phyloP scores from a whole-genome alignment of 768 basidiomycete species.

The Leccinum subgranulosum region DNA sequence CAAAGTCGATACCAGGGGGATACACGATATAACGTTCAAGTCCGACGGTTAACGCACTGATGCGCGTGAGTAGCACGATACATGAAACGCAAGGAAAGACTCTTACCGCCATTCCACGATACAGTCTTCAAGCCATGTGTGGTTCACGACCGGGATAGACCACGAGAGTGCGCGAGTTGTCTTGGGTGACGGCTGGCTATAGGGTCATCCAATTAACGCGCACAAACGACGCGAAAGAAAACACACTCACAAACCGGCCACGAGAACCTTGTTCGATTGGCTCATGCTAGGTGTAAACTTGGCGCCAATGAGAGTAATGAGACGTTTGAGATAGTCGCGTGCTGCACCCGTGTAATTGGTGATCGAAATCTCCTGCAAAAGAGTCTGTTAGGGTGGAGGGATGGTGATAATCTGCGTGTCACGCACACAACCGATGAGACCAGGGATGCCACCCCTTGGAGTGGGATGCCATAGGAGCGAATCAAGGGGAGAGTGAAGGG shows the following conservation, averaged over 20 bases:
- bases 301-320: slow-evolving; percentile 76
- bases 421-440: slow-evolving; percentile 61
- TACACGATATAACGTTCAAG: slow-evolving; percentile 68
- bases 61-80: not conserved
- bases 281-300: slow-evolving; percentile 82
- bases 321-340: slow-evolving; percentile 82
- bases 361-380: slow-evolving; percentile 66
- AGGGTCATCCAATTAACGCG: not conserved
- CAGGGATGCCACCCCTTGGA: slow-evolving; percentile 56
- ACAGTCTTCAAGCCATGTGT: slow-evolving; percentile 90
- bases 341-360: slow-evolving; percentile 88
- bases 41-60: slow-evolving; percentile 52
- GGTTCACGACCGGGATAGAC: slow-evolving; percentile 86
- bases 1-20: slow-evolving; percentile 66
- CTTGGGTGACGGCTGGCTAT: slow-evolving; percentile 49
- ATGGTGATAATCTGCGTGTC: not conserved
- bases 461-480: slow-evolving; percentile 85
- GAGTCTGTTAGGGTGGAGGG: not conserved
- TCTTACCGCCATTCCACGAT: slow-evolving; percentile 67
- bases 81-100: not conserved
- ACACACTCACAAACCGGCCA: slow-evolving; percentile 74
- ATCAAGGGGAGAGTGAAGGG: slow-evolving; percentile 60
- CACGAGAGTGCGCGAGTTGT: slow-evolving; percentile 71
- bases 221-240: not conserved
- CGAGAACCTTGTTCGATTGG: slow-evolving; percentile 69